Conservation (phyloP, 345 rosid genomes). For the Ceriops zippeliana region DNA sequence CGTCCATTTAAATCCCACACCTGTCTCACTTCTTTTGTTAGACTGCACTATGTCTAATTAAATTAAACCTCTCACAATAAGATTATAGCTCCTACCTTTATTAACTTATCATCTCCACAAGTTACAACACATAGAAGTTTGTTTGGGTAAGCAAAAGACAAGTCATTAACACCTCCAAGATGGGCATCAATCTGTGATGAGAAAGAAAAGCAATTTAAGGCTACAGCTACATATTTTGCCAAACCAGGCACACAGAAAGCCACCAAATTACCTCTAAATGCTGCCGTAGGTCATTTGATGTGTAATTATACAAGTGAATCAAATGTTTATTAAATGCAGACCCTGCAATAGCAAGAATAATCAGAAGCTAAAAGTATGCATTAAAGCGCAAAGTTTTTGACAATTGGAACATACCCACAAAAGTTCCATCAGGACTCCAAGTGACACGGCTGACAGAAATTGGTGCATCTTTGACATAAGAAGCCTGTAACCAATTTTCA, state of each 20-base stretch:
- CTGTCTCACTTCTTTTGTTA: constrained; percentile 47
- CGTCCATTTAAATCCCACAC: constrained; percentile 75
- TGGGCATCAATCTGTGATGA: constrained; percentile 74
- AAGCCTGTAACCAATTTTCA: constrained; percentile 21
- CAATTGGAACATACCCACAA: constrained; percentile 38
- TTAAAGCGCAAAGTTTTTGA: constrained; percentile 4
- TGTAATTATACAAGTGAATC: constrained; percentile 60
- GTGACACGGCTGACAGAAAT: constrained; percentile 32
- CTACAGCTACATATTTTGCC: constrained; percentile 10
- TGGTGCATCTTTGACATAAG: constrained; percentile 23
- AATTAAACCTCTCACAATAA: constrained; percentile 4
- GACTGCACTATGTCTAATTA: constrained; percentile 11
- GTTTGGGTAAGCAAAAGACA: constrained; percentile 84
- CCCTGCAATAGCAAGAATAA: constrained; percentile 42
- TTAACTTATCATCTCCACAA: constrained; percentile 87
- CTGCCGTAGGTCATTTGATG: constrained; percentile 51
- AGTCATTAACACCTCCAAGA: constrained; percentile 76
- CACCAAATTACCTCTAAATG: constrained; percentile 48
- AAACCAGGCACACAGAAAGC: constrained; percentile 2
- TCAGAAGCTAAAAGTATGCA: constrained; percentile 13
- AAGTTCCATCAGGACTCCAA: constrained; percentile 37
- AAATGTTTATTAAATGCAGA: constrained; percentile 68
- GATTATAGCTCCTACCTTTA: constrained; percentile 51
- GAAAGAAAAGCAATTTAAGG: constrained; percentile 19
- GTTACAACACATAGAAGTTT: constrained; percentile 75